These are phyloP conservation scores for Ophiostoma sp. DNA, from an alignment of 2,329 filamentous ascomycete species.

Conservation along the genomic window DNA sequence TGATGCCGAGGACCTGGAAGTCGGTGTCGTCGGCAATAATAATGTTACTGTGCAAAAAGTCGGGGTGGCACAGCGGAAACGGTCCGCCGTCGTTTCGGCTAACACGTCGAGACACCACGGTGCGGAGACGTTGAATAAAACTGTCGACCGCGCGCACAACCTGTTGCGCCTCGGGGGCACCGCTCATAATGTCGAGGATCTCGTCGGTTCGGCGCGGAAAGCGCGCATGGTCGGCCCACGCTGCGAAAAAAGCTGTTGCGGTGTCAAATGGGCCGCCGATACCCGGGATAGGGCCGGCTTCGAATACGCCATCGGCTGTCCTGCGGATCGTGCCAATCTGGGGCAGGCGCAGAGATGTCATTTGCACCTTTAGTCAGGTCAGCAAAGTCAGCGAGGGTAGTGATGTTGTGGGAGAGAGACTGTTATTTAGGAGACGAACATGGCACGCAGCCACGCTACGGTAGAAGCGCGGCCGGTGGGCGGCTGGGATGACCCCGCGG, in stretches of 20 bases:
- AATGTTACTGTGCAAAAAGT: constrained; percentile 35
- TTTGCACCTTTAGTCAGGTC: too few species aligned
- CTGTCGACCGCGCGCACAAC: constrained; percentile 24
- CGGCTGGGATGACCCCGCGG: constrained; percentile 26
- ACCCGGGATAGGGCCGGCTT: constrained; percentile 26
- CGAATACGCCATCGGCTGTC: constrained; percentile 21
- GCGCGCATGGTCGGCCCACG: constrained; percentile 27
- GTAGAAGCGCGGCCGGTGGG: constrained; percentile 23
- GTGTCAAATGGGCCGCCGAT: constrained; percentile 29
- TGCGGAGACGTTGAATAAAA: constrained; percentile 22
- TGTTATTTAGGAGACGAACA: too few species aligned
- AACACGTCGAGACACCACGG: constrained; percentile 19
- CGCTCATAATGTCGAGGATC: constrained; percentile 25
- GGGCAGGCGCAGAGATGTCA: constrained; percentile 24
- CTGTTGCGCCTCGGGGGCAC: constrained; percentile 20
- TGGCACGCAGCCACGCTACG: constrained; percentile 23
- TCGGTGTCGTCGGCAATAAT: constrained; percentile 32
- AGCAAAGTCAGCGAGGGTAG: too few species aligned
- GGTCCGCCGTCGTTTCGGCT: constrained; percentile 28
- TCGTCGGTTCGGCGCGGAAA: constrained; percentile 26
- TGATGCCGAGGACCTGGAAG: constrained; percentile 31
- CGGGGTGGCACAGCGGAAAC: constrained; percentile 34
- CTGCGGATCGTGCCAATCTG: constrained; percentile 26
- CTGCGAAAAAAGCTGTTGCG: constrained; percentile 28
- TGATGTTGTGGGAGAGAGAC: too few species aligned